Base-by-base conservation (phyloP, 2,329 filamentous ascomycete species). In the Exophiala spinifera region DNA sequence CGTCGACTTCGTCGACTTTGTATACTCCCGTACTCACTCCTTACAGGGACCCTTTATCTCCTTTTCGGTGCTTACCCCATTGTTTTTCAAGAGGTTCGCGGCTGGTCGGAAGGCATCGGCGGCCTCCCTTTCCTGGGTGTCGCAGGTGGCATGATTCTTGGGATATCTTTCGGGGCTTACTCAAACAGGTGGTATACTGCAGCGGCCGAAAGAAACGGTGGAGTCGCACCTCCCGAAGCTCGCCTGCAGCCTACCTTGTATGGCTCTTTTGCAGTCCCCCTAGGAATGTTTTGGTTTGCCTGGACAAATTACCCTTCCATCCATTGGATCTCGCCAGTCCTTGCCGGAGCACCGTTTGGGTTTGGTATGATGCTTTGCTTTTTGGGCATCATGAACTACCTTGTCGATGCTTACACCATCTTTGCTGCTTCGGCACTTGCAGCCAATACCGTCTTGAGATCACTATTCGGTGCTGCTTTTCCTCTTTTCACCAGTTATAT, bases 391-490 rank as follows among this genome's bases (percentile, higher is more conserved):
- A 67, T 72, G 63, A 73, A 69, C 55, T 74, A 74, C 51, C 76
- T 88, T 11, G 81, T 88, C 57, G 86, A 88, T 64, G 73, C 82
- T 4, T 79, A 89, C 68, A 85, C 85, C 48, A 86, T 91, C 63
- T 92, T 86, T 59, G 88, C 89, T 1, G 88, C 88, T 0, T 88
- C 84, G 0, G 87, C 85, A 0, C 74, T 91, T 7, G 88, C 88
- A 2, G 87, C 86, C 45, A 89, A 91, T 71, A 88, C 88, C 0
- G 87, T 95, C 65, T 73, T 95, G 34, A 85, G 90, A 62, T 91
- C 87, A 0, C 75, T 91, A 7, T 87, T 85, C 59, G 89, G 88
- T 60, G 88, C 88, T 1, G 84, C 79, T 1, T 94, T 95, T 75
- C 89, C 89, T 1, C 78, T 94, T 1, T 94, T 94, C 68, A 83